phyloP scores from a whole-genome alignment of 2,329 filamentous ascomycete genomes.

The Huntiella bhutanensis region DNA sequence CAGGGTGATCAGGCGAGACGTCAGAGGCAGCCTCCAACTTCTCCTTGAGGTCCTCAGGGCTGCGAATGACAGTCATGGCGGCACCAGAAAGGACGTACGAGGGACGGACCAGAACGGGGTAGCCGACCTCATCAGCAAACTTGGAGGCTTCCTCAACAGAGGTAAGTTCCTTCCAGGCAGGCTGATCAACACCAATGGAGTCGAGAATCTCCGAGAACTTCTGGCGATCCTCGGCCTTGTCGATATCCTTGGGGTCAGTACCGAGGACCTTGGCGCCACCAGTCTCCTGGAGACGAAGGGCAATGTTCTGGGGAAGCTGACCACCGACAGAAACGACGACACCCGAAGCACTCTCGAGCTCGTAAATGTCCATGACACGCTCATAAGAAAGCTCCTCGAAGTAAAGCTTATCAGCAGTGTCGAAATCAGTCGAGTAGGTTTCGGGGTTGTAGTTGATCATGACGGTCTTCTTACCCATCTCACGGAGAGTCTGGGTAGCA shows the following conservation, averaged over 20 bases:
- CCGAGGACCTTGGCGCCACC: constrained; percentile 82
- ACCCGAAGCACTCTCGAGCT: constrained; percentile 66
- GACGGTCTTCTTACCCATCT: constrained; percentile 88
- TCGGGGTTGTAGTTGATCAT: constrained; percentile 93
- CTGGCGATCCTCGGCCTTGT: constrained; percentile 93
- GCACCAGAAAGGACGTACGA: constrained; percentile 93
- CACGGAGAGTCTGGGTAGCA: constrained; percentile 61
- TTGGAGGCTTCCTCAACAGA: constrained; percentile 72
- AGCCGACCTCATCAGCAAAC: constrained; percentile 71
- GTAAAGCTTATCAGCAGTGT: constrained; percentile 78
- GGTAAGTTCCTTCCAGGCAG: constrained; percentile 92
- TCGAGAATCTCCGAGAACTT: constrained; percentile 97
- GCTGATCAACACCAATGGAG: constrained; percentile 91
- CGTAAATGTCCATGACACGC: constrained; percentile 97
- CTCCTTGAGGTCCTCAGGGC: constrained; percentile 74
- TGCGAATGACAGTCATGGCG: constrained; percentile 93
- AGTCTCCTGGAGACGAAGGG: constrained; percentile 76
- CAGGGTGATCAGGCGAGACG: constrained; percentile 89
- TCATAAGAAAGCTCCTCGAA: constrained; percentile 96
- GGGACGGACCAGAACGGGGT: constrained; percentile 87
- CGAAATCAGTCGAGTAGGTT: constrained; percentile 68
- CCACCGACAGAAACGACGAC: constrained; percentile 93
- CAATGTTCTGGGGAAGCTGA: constrained; percentile 94
- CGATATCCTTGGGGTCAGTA: constrained; percentile 83
- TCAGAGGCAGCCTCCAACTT: constrained; percentile 81